Conservation (phyloP, 352 stramenopile species). For the Pythium apleroticum region DNA sequence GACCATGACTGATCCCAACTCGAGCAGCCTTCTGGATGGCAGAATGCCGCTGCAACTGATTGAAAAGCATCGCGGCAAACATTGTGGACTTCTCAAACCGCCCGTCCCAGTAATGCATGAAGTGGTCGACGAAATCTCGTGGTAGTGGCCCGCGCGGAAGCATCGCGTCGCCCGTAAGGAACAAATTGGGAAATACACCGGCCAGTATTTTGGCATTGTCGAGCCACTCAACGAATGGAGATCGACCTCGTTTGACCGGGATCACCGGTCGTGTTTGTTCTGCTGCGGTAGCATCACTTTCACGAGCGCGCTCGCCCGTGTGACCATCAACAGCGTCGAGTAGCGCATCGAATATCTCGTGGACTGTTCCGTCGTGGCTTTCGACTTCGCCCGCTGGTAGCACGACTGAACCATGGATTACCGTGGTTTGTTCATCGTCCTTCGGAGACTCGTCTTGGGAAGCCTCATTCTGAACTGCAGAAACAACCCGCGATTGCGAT, state of each 20-base stretch:
- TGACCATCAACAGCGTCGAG: background rate
- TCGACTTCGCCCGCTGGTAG: background rate
- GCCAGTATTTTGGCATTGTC: background rate
- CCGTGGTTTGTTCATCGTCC: background rate
- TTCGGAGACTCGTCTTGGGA: background rate
- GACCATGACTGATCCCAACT: background rate
- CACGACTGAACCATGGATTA: background rate
- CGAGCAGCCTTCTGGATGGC: background rate
- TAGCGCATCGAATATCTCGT: background rate
- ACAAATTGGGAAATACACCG: background rate
- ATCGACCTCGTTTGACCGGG: background rate
- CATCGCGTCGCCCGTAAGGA: background rate
- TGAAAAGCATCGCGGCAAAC: slow-evolving; percentile 1
- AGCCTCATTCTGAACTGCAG: background rate
- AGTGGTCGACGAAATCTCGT: background rate
- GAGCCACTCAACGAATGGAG: background rate
- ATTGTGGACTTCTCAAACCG: background rate
- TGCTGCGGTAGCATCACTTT: background rate
- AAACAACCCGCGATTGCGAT: background rate
- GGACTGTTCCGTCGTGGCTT: background rate
- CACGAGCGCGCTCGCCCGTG: background rate
- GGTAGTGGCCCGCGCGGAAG: background rate
- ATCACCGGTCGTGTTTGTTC: background rate
- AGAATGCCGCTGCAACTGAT: background rate
- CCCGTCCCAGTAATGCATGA: slow-evolving; percentile 1